phyloP scores from a whole-genome alignment of 148 eudicot species.

The Chenopodium berlandieri region DNA sequence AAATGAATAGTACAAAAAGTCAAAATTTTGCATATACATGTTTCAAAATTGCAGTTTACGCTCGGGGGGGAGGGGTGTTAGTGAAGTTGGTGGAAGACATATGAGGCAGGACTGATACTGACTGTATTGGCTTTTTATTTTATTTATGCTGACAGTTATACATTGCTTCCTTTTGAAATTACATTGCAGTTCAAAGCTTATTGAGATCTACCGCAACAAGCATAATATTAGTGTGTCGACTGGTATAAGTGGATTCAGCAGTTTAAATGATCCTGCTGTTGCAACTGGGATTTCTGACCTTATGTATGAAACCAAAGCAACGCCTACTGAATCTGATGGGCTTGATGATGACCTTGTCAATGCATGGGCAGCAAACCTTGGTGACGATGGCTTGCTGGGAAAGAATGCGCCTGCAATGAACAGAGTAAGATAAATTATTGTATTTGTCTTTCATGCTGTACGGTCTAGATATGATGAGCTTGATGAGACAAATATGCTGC shows the following conservation, averaged over 20 bases:
- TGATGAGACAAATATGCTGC: conserved; percentile 8
- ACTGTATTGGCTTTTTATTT: not conserved
- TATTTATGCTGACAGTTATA: not conserved
- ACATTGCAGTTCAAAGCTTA: conserved; percentile 72
- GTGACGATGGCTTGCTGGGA: conserved; percentile 89
- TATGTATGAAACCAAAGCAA: conserved; percentile 71
- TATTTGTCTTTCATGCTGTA: conserved; percentile 1
- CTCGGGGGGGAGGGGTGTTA: too few species aligned
- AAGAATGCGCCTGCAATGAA: conserved; percentile 93
- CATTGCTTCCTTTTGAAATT: conserved; percentile 23
- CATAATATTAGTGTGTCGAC: conserved; percentile 88
- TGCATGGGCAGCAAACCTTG: conserved; percentile 97
- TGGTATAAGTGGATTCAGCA: conserved; percentile 31
- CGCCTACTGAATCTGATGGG: conserved; percentile 52
- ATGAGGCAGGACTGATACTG: not conserved
- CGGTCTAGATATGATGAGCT: not conserved
- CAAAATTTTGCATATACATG: too few species aligned
- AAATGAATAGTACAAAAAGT: too few species aligned
- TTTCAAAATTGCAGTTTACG: too few species aligned
- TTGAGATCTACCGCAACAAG: conserved; percentile 83
- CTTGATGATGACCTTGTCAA: conserved; percentile 98
- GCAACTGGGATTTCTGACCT: conserved; percentile 96
- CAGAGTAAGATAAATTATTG: conserved; percentile 54
- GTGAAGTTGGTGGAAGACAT: too few species aligned
- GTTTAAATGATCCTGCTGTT: conserved; percentile 80